phyloP scores from a whole-genome alignment of 2,329 filamentous ascomycete genomes.

The Onygenales sp. region DNA sequence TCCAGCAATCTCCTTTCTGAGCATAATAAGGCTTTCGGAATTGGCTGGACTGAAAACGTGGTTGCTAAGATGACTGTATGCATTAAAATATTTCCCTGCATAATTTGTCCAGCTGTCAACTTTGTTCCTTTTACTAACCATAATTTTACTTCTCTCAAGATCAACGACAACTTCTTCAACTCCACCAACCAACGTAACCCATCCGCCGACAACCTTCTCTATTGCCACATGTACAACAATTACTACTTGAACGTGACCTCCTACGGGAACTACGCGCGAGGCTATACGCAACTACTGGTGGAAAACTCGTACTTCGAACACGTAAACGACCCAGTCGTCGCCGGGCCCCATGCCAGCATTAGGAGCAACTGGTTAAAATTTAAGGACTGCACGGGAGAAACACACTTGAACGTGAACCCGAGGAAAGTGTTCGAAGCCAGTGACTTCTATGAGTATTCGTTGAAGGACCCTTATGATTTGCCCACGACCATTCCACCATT shows the following conservation, averaged over 20 bases:
- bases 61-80: conserved; percentile 12
- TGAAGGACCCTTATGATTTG: conserved; percentile 12
- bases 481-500: conserved; percentile 11
- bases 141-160: conserved; percentile 1
- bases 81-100: background rate
- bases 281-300: conserved; percentile 13
- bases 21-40: conserved; percentile 18
- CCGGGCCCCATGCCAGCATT: conserved; percentile 11
- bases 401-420: conserved; percentile 9
- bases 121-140: background rate
- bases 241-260: conserved; percentile 16
- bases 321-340: conserved; percentile 14
- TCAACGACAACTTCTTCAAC: conserved; percentile 18
- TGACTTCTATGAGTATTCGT: conserved; percentile 13
- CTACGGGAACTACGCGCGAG: conserved; percentile 16
- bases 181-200: conserved; percentile 14
- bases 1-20: conserved; percentile 15
- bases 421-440: conserved; percentile 13
- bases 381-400: conserved; percentile 12
- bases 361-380: conserved; percentile 12
- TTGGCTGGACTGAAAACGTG: conserved; percentile 17
- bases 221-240: background rate
- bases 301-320: conserved; percentile 16
- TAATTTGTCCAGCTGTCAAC: background rate
- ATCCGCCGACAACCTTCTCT: conserved; percentile 14